These are phyloP conservation scores for Scalesia atractyloides DNA, from an alignment of 129 eudicot species.

Conservation along the genomic window DNA sequence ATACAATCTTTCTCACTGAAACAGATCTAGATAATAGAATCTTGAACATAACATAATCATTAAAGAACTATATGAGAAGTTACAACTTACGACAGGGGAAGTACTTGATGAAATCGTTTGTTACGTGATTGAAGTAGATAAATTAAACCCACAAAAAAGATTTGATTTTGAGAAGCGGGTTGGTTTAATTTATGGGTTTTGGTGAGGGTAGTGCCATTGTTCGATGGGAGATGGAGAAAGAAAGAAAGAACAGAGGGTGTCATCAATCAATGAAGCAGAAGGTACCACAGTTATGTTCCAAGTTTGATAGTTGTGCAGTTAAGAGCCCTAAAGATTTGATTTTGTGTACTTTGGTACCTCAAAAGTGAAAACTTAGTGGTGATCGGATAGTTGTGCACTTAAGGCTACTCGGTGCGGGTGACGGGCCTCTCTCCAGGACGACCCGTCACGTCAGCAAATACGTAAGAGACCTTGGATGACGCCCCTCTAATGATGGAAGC, in stretches of 20 bases:
- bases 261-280: conserved; percentile 27
- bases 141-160: conserved; percentile 22
- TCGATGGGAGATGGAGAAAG: conserved; percentile 20
- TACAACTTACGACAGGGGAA: conserved; percentile 10
- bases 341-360: conserved; percentile 13
- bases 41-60: conserved; percentile 19
- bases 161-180: conserved; percentile 37
- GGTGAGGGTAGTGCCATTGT: conserved; percentile 23
- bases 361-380: neutral
- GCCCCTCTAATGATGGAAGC: too few species aligned
- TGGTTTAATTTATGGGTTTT: conserved; percentile 19
- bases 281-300: conserved; percentile 25
- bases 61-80: neutral
- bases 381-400: too few species aligned
- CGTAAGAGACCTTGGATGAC: too few species aligned
- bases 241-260: neutral
- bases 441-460: too few species aligned
- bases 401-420: too few species aligned
- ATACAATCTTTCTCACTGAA: conserved; percentile 12
- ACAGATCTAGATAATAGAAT: conserved; percentile 24
- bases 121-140: conserved; percentile 10
- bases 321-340: conserved; percentile 12
- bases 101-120: conserved; percentile 25
- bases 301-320: conserved; percentile 2
- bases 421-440: too few species aligned